Percentiles rank a stretch among this genome's conserved stretches.
These are phyloP conservation scores for Cyclospora cayetanensis DNA, from an alignment of 169 alveolate genomes.

Conservation along the genomic window DNA sequence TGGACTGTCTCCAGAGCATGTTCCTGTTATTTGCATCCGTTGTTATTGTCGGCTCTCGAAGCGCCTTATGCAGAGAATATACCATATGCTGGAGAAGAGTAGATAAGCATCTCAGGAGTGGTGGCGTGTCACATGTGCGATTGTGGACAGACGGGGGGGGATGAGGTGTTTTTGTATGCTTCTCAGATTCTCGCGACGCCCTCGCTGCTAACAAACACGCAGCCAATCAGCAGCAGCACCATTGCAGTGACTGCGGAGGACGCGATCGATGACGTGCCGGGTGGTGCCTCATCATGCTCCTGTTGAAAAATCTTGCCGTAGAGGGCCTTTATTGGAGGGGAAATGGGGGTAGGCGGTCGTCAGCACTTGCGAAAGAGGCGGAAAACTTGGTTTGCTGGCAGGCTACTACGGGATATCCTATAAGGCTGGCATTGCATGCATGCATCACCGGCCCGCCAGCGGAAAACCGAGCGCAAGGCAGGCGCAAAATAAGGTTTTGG, in stretches of 20 bases:
- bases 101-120: not conserved
- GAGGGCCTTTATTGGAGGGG: no score
- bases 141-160: no score
- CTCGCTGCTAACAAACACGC: conserved; percentile 42
- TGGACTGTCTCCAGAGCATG: no score
- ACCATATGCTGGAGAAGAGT: not conserved
- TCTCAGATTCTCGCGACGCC: conserved; percentile 43
- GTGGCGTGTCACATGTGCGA: not conserved
- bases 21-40: not conserved
- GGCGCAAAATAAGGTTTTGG: no score
- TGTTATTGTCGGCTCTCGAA: not conserved
- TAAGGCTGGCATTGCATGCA: no score
- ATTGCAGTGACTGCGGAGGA: not conserved
- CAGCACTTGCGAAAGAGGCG: no score
- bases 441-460: no score
- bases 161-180: not conserved
- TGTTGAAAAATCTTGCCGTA: no score
- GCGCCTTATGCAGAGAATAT: not conserved
- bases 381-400: no score
- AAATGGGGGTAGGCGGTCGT: no score
- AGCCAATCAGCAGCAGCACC: not conserved
- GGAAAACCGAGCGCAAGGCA: no score
- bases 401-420: no score
- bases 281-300: not conserved
- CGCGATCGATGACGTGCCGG: not conserved